These are phyloP conservation scores for Cryphonectria parasitica DNA, from an alignment of 2,329 filamentous ascomycete genomes.

Conservation along the genomic window DNA sequence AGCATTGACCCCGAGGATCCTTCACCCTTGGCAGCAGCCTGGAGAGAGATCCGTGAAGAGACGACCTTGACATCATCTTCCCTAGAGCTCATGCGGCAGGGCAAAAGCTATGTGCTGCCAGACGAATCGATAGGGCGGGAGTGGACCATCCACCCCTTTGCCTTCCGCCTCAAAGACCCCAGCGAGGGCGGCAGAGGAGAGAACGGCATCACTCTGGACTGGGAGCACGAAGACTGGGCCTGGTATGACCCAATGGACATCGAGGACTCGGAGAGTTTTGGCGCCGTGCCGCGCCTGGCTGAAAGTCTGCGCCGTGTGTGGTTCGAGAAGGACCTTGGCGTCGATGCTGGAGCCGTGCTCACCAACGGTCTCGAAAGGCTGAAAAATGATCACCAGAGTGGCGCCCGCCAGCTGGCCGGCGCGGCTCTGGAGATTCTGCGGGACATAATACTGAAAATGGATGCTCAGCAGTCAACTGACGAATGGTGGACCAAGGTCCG, in stretches of 20 bases:
- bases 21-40: slow-evolving; percentile 59
- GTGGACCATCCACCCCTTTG: slow-evolving; percentile 68
- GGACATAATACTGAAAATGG: slow-evolving; percentile 46
- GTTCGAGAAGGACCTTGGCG: slow-evolving; percentile 57
- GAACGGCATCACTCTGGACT: slow-evolving; percentile 57
- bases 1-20: slow-evolving; percentile 58
- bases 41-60: slow-evolving; percentile 66
- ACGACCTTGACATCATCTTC: slow-evolving; percentile 55
- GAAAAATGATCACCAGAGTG: slow-evolving; percentile 61
- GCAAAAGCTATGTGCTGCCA: slow-evolving; percentile 61
- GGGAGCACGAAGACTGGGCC: slow-evolving; percentile 63
- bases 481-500: slow-evolving; percentile 61
- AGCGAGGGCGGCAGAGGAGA: slow-evolving; percentile 44
- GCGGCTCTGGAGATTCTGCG: slow-evolving; percentile 55
- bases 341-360: slow-evolving; percentile 49
- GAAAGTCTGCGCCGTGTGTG: slow-evolving; percentile 63
- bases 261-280: slow-evolving; percentile 48
- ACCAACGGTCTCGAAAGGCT: slow-evolving; percentile 52
- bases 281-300: slow-evolving; percentile 60
- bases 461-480: slow-evolving; percentile 33
- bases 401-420: slow-evolving; percentile 60
- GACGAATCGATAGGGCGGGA: slow-evolving; percentile 57
- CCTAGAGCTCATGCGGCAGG: slow-evolving; percentile 57
- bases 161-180: slow-evolving; percentile 53
- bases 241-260: slow-evolving; percentile 61